Conservation (phyloP, 2,329 filamentous ascomycete genomes). For the Epichloe brachyelytri region DNA sequence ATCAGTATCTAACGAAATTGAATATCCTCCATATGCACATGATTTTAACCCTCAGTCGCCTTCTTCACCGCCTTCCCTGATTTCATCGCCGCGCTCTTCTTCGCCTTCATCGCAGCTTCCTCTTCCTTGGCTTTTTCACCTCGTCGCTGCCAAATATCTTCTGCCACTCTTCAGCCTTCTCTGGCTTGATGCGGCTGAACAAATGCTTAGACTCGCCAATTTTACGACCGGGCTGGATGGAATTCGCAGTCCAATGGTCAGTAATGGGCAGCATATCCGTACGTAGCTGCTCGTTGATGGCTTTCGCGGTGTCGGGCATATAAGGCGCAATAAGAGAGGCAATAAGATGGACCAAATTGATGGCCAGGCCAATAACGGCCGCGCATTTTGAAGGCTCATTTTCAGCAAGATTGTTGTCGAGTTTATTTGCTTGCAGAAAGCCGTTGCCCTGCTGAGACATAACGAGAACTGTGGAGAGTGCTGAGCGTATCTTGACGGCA, state of each 20-base stretch:
- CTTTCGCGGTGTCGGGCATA: conserved; percentile 54
- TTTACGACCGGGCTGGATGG: conserved; percentile 54
- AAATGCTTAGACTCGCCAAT: conserved; percentile 62
- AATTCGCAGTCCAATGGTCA: conserved; percentile 42
- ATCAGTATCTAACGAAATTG: too few relatives aligned
- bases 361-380: conserved; percentile 48
- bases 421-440: conserved; percentile 31
- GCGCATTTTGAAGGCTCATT: conserved; percentile 31
- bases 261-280: conserved; percentile 42
- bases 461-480: neutral
- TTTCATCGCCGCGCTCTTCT: neutral
- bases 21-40: too few relatives aligned
- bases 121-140: conserved; percentile 46
- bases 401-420: conserved; percentile 30
- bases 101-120: conserved; percentile 14
- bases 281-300: conserved; percentile 60
- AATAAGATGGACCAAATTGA: conserved; percentile 64
- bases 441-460: conserved; percentile 33
- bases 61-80: neutral
- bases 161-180: conserved; percentile 66
- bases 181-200: conserved; percentile 60
- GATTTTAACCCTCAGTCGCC: too few relatives aligned
- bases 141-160: conserved; percentile 47
- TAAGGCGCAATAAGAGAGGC: conserved; percentile 64
- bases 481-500: conserved; percentile 3